phyloP scores from a whole-genome alignment of 345 rosid genomes.

The Brassica juncea region DNA sequence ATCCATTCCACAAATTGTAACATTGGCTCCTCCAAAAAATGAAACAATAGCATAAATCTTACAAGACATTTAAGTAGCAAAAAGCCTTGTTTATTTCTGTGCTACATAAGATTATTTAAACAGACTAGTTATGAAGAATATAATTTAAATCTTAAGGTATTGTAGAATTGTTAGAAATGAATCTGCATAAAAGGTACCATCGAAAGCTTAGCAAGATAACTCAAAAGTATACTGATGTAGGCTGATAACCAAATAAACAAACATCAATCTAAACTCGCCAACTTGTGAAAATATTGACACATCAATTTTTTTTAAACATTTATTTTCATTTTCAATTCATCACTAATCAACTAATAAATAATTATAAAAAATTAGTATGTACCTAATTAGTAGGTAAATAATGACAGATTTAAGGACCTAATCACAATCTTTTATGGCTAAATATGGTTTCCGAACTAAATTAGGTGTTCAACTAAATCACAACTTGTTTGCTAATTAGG shows the following conservation, averaged over 20 bases:
- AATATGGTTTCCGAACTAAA: not conserved
- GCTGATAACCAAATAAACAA: not conserved
- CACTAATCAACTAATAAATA: not conserved
- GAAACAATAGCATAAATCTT: not conserved
- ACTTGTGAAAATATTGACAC: too few relatives aligned
- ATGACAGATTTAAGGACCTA: constrained; percentile 21
- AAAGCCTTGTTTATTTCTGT: not conserved
- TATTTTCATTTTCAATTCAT: not conserved
- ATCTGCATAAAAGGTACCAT: not conserved
- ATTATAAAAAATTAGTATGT: not conserved
- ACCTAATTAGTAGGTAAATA: constrained; percentile 19
- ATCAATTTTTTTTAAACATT: too few relatives aligned
- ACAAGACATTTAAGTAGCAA: not conserved
- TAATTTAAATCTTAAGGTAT: not conserved
- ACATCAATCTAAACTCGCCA: too few relatives aligned
- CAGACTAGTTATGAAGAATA: not conserved
- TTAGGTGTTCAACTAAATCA: constrained; percentile 13
- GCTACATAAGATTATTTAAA: not conserved
- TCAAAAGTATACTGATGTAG: not conserved
- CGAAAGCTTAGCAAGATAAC: not conserved
- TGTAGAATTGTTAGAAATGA: not conserved
- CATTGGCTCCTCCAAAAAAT: too few relatives aligned
- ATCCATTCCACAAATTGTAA: too few relatives aligned
- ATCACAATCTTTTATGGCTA: not conserved
- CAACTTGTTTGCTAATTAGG: not conserved